Evolutionary conservation across 1,284 basidiomycete species (phyloP).

Genomic region (Tilletia indica): DNA sequence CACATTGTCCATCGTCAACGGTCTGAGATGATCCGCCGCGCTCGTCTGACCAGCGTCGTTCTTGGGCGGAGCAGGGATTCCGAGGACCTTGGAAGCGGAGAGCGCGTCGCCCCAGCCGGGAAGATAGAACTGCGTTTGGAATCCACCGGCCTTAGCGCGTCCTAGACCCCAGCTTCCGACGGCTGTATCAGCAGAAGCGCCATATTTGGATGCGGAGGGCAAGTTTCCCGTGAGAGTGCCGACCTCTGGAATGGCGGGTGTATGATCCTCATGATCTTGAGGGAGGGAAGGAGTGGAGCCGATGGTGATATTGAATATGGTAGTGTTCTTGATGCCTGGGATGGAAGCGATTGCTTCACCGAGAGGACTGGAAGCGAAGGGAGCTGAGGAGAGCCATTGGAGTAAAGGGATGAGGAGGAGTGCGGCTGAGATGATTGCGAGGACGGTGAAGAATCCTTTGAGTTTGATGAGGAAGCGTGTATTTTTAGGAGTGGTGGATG

Average conservation of each 20-base stretch:
- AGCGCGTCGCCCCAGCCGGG: conserved; percentile 30
- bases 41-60: too few species aligned
- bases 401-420: conserved; percentile 32
- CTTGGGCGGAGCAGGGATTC: conserved; percentile 12
- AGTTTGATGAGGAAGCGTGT: not conserved
- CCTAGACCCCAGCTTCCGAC: conserved; percentile 29
- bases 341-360: not conserved
- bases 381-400: conserved; percentile 33
- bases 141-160: conserved; percentile 22
- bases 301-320: not conserved
- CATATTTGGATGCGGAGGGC: conserved; percentile 23
- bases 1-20: conserved; percentile 5
- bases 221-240: conserved; percentile 1
- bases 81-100: conserved; percentile 22
- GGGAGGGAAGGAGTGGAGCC: not conserved
- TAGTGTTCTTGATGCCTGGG: conserved; percentile 2
- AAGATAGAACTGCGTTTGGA: conserved; percentile 32
- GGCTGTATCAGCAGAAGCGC: conserved; percentile 28
- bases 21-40: not conserved
- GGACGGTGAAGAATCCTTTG: conserved; percentile 18
- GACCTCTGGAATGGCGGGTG: conserved; percentile 4
- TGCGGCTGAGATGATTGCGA: conserved; percentile 28
- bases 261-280: not conserved
- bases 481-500: not conserved
- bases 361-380: conserved; percentile 3